Evolutionary conservation across 108 stramenopile genomes (phyloP).

Genomic region (Discostella pseudostelligera): DNA sequence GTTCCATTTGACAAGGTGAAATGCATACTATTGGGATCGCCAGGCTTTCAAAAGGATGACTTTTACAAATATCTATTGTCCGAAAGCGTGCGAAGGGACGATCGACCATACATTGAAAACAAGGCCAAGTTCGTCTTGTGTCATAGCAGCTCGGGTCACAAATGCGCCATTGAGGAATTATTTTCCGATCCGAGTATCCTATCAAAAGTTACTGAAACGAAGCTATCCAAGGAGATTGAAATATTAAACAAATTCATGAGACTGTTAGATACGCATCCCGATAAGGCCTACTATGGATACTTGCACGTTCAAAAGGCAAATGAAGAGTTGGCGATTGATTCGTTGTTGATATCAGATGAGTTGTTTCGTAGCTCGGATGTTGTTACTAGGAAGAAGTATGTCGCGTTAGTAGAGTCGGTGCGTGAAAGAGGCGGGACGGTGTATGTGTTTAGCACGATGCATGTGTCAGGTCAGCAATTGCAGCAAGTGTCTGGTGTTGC

Average conservation of each 20-base stretch:
- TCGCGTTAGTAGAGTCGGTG: conserved; percentile 87
- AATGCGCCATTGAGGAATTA: conserved; percentile 93
- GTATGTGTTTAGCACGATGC: conserved; percentile 87
- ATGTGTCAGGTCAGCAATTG: conserved; percentile 93
- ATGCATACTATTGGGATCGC: conserved; percentile 83
- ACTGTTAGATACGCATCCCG: conserved; percentile 87
- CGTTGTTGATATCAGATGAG: conserved; percentile 90
- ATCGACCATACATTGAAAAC: conserved; percentile 83
- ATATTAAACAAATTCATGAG: conserved; percentile 89
- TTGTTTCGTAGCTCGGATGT: conserved; percentile 89
- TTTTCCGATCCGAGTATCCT: conserved; percentile 86
- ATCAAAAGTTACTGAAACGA: conserved; percentile 83
- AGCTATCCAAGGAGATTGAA: conserved; percentile 89
- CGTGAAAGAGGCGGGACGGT: conserved; percentile 86
- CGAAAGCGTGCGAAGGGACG: conserved; percentile 79
- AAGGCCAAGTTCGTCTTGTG: conserved; percentile 91
- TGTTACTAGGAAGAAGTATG: conserved; percentile 70
- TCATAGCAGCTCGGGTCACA: conserved; percentile 92
- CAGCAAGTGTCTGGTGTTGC: conserved; percentile 92
- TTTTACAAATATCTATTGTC: conserved; percentile 84
- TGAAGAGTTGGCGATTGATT: conserved; percentile 89
- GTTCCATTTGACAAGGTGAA: conserved; percentile 89
- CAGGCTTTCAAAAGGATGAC: conserved; percentile 94
- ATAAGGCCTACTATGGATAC: conserved; percentile 93
- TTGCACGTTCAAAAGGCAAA: conserved; percentile 79